These are phyloP conservation scores for Kuraishia borneana DNA, from an alignment of 805 yeast genomes.

Conservation along the genomic window DNA sequence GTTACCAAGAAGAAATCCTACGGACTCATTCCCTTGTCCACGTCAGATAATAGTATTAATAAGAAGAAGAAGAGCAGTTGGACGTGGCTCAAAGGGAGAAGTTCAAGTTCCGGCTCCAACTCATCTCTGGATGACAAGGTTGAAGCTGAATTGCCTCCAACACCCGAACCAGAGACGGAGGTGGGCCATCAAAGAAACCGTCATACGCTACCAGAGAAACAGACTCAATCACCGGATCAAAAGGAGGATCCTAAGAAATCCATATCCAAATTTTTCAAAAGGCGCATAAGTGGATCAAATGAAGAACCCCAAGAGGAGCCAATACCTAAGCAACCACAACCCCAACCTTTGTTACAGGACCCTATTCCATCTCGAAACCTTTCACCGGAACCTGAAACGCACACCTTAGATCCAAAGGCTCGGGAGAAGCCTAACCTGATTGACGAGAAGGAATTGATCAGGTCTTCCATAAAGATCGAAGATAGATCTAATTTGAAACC, in stretches of 20 bases:
- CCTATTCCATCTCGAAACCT: too few relatives aligned
- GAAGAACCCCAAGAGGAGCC: constrained; percentile 6
- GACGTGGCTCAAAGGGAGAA: constrained; percentile 7
- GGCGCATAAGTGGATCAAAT: constrained; percentile 11
- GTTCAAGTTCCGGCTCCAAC: background rate
- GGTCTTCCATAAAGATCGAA: constrained; percentile 15
- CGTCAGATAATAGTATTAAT: background rate
- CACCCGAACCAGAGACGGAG: too few relatives aligned
- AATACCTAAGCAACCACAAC: too few relatives aligned
- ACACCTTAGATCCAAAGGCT: background rate
- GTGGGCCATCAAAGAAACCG: background rate
- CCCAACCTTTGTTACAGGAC: too few relatives aligned
- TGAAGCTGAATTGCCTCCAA: background rate
- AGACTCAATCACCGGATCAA: background rate
- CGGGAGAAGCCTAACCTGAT: background rate
- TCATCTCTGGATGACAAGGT: too few relatives aligned
- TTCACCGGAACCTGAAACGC: too few relatives aligned
- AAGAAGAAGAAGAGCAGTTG: constrained; percentile 5
- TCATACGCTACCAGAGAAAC: background rate
- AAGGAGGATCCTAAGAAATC: constrained; percentile 6
- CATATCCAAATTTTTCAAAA: constrained; percentile 15
- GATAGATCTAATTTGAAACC: constrained; percentile 25
- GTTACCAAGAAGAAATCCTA: constrained; percentile 4
- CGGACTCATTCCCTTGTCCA: background rate
- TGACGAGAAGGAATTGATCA: constrained; percentile 5